Base-by-base conservation (phyloP, 2,329 filamentous ascomycete genomes). In the Venturia oleaginea region DNA sequence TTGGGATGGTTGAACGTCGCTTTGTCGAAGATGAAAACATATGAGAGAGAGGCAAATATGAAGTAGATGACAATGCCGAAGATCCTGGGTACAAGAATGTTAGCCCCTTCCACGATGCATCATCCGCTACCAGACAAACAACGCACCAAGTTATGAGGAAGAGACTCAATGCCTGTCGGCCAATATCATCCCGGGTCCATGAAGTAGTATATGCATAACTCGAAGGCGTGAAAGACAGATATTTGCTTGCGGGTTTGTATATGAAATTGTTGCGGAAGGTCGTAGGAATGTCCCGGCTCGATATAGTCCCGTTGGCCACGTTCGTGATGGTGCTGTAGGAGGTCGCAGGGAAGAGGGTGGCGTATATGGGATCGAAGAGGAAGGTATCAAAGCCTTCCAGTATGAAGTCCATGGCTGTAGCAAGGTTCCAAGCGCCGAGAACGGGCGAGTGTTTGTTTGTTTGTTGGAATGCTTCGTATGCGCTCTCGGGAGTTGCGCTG, bases 1-100 rank as follows among this genome's bases (percentile, higher is more conserved):
- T 94, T 94, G 59, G 93, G 93, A 75, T 97, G 93, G 62, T 91
- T 81, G 77, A 93, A 86, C 55, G 90, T 94, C 51, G 86, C 84
- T 77, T 97, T 94, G 78, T 97, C 92, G 79, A 96, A 97, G 73
- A 97, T 82, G 78, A 96, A 88, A 72, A 88, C 71, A 78, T 95
- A 97, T 19, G 92, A 96, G 22, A 95, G 81, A 6, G 87, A 83
- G 4, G 92, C 90, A 73, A 91, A 91, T 68, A 90, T 71, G 75
- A 93, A 96, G 82, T 97, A 97, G 64, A 94, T 81, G 59, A 92
- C 68, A 40, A 92, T 76, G 64, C 92, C 93, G 71, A 96, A 96
- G 70, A 96, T 75, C 88, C 92, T 97, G 71, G 24, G 30, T 43
- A 43, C 48, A 38, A 15, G 27, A n/a, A 61, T 37, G 66, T 65